Evolutionary conservation across 1,284 basidiomycete species (phyloP).

Genomic region (Pseudomicrostroma phylloplanum): DNA sequence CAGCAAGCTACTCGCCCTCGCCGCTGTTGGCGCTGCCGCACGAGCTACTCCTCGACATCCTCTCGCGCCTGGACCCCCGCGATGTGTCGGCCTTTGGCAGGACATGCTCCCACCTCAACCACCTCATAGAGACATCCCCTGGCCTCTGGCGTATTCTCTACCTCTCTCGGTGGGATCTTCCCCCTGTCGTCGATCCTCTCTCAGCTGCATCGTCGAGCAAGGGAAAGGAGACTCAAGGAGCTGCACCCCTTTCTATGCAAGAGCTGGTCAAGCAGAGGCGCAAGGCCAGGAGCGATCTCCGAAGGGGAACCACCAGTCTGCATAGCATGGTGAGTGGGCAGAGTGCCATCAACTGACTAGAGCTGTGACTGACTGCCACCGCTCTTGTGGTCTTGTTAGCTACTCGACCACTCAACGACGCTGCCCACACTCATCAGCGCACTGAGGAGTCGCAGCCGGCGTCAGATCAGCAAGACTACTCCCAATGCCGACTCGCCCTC

Average conservation of each 20-base stretch:
- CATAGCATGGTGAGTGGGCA: no score
- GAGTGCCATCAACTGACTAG: no score
- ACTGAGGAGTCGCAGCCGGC: background rate
- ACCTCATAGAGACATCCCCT: background rate
- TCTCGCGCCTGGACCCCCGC: background rate
- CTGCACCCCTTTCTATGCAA: background rate
- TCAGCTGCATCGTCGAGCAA: background rate
- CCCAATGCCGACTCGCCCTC: background rate
- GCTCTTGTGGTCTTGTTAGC: background rate
- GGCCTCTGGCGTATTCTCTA: background rate
- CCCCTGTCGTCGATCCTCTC: background rate
- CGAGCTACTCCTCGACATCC: slow-evolving; percentile 3
- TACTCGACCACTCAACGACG: slow-evolving; percentile 2
- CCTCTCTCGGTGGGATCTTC: background rate
- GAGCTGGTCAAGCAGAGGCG: background rate
- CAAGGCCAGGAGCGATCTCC: background rate
- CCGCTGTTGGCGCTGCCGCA: background rate
- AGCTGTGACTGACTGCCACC: no score
- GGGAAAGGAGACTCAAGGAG: no score
- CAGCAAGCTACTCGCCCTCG: background rate
- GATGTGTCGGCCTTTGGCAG: background rate
- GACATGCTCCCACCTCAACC: background rate
- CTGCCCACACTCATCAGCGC: background rate
- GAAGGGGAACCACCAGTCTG: background rate
- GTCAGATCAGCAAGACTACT: background rate